A percentile compares a stretch with the other conserved stretches of the same genome.
phyloP scores from a whole-genome alignment of 2,329 filamentous ascomycete species.

The Cladosporium sp. region DNA sequence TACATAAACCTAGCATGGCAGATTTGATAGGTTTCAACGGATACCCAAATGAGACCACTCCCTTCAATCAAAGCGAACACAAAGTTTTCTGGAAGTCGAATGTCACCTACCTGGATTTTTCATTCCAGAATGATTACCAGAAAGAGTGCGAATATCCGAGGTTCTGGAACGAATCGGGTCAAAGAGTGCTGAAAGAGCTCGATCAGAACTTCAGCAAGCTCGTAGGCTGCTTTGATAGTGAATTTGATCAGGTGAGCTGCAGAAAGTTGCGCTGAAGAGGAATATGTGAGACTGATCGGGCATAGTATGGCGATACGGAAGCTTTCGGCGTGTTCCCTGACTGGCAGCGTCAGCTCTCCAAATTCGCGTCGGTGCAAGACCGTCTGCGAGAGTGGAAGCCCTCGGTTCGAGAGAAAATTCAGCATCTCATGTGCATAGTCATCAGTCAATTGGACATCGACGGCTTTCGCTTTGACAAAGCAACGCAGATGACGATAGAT shows the following conservation, averaged over 20 bases:
- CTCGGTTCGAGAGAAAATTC: constrained; percentile 57
- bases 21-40: constrained; percentile 64
- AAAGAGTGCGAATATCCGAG: constrained; percentile 54
- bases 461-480: constrained; percentile 67
- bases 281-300: constrained; percentile 32
- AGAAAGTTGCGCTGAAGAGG: not conserved
- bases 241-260: constrained; percentile 52
- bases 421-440: constrained; percentile 63
- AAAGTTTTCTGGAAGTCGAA: constrained; percentile 57
- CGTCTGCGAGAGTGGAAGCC: constrained; percentile 65
- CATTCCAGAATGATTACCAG: constrained; percentile 55
- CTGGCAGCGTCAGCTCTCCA: constrained; percentile 64
- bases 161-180: constrained; percentile 62
- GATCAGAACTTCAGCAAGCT: constrained; percentile 50
- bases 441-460: constrained; percentile 65
- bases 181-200: constrained; percentile 41
- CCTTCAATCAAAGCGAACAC: constrained; percentile 58
- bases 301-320: constrained; percentile 60
- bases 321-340: constrained; percentile 64
- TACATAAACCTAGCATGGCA: constrained; percentile 59
- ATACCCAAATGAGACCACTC: constrained; percentile 59
- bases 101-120: constrained; percentile 60
- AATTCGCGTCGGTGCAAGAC: constrained; percentile 68
- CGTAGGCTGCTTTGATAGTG: constrained; percentile 60
- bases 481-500: constrained; percentile 63